A percentile compares a stretch with the other conserved stretches of the same genome.
Evolutionary conservation across 192 early-diverging fungal species (phyloP).

Genomic region (Kappamyces sp.): DNA sequence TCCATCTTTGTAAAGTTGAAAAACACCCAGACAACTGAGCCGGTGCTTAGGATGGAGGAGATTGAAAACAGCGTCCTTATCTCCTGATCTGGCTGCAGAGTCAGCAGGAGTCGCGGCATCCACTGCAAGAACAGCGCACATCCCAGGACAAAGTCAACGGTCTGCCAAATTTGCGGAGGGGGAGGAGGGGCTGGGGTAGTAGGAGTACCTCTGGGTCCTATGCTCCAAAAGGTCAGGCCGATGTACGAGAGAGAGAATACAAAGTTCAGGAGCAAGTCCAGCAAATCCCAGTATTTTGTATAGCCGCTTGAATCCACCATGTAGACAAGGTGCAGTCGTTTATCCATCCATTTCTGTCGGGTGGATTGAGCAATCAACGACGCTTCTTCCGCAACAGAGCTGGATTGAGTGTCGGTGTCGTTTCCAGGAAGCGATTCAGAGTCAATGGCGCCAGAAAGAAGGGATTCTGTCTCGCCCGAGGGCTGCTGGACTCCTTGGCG

Average conservation of each 20-base stretch:
- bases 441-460: too few species aligned
- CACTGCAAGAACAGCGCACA: conserved; percentile 48
- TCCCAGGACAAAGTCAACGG: conserved; percentile 40
- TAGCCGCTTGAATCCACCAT: too few species aligned
- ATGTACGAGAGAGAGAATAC: conserved; percentile 45
- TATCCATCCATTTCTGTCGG: neutral
- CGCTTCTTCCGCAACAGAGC: neutral
- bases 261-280: conserved; percentile 46
- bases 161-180: conserved; percentile 42
- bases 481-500: neutral
- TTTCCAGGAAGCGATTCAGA: too few species aligned
- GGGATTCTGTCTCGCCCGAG: too few species aligned
- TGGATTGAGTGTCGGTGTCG: neutral
- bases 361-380: neutral
- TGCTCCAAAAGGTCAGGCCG: conserved; percentile 14
- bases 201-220: conserved; percentile 15
- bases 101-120: conserved; percentile 54
- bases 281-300: conserved; percentile 46
- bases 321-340: conserved; percentile 7
- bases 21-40: conserved; percentile 41
- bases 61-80: conserved; percentile 45
- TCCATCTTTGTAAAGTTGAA: conserved; percentile 29
- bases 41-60: conserved; percentile 48
- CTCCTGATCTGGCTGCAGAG: conserved; percentile 45
- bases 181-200: conserved; percentile 22